Conservation (phyloP, 192 early-diverging fungal species). For the Umbelopsis sp. region DNA sequence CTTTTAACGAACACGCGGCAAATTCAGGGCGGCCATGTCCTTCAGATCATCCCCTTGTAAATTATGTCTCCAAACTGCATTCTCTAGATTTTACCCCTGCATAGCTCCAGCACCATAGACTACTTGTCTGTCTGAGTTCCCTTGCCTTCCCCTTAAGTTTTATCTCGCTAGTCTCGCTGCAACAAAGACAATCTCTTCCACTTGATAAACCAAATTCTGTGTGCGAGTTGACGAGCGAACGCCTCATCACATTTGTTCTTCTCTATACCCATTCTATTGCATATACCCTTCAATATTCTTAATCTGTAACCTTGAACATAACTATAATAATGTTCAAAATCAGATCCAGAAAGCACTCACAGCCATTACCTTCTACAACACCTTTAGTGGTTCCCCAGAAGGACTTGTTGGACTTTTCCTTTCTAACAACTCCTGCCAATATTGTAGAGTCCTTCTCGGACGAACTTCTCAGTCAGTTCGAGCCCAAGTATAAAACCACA, state of each 20-base stretch:
- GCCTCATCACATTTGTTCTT: too few species aligned
- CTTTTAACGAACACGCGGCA: not conserved
- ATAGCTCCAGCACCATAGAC: not conserved
- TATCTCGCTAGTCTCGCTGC: not conserved
- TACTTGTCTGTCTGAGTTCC: not conserved
- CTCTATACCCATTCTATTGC: too few species aligned
- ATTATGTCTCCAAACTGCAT: conserved; percentile 12
- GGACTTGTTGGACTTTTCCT: not conserved
- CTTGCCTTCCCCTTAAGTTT: conserved; percentile 1
- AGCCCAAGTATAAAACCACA: not conserved
- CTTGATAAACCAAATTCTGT: not conserved
- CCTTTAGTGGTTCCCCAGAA: not conserved
- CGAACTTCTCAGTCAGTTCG: not conserved
- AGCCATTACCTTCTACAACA: not conserved
- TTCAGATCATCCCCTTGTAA: not conserved
- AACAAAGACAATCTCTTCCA: not conserved
- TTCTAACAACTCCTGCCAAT: not conserved
- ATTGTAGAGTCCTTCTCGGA: conserved; percentile 3
- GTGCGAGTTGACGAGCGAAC: not conserved
- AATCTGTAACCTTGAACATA: too few species aligned
- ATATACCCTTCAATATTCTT: too few species aligned
- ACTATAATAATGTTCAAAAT: conserved; percentile 20
- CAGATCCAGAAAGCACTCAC: not conserved
- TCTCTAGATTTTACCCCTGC: conserved; percentile 8
- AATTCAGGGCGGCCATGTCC: not conserved